phyloP scores from a whole-genome alignment of 768 basidiomycete genomes.

The Paxillus ammoniavirescens region DNA sequence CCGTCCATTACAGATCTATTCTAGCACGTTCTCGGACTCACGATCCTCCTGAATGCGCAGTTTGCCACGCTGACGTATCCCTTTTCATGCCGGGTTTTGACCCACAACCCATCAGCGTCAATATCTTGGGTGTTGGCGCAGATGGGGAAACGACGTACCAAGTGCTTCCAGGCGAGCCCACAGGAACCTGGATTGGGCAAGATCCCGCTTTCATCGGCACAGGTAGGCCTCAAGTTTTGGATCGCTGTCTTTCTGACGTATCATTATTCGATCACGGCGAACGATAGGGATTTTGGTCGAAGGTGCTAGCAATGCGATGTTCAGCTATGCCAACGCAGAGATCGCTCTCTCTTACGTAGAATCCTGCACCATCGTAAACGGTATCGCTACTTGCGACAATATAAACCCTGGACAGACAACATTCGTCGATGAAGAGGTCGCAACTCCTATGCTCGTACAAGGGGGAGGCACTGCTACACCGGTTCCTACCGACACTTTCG shows the following conservation, averaged over 20 bases:
- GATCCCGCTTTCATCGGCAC: constrained; percentile 37
- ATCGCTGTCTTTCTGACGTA: not conserved
- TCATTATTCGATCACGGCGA: not conserved
- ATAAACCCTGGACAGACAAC: not conserved
- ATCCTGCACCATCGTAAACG: constrained; percentile 10
- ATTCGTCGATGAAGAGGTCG: not conserved
- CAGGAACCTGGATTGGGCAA: constrained; percentile 27
- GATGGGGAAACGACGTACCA: constrained; percentile 44
- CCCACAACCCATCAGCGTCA: constrained; percentile 42
- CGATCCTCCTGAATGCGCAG: constrained; percentile 5
- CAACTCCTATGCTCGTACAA: constrained; percentile 10
- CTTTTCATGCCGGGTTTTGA: constrained; percentile 47
- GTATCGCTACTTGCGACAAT: constrained; percentile 3
- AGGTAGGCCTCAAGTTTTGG: constrained; percentile 21
- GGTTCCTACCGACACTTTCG: not conserved
- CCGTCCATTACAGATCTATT: not conserved
- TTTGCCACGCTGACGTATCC: constrained; percentile 24
- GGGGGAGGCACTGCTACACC: constrained; percentile 6
- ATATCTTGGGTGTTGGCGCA: constrained; percentile 37
- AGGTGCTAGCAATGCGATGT: not conserved
- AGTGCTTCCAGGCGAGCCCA: constrained; percentile 35
- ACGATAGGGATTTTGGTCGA: constrained; percentile 5
- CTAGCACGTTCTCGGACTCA: not conserved
- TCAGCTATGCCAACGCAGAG: constrained; percentile 8
- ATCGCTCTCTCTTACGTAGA: constrained; percentile 3